Evolutionary conservation across 1,284 basidiomycete genomes (phyloP), one percentile per base, ranked within the genome.

Genomic region (Sanghuangporus sanghuang): DNA sequence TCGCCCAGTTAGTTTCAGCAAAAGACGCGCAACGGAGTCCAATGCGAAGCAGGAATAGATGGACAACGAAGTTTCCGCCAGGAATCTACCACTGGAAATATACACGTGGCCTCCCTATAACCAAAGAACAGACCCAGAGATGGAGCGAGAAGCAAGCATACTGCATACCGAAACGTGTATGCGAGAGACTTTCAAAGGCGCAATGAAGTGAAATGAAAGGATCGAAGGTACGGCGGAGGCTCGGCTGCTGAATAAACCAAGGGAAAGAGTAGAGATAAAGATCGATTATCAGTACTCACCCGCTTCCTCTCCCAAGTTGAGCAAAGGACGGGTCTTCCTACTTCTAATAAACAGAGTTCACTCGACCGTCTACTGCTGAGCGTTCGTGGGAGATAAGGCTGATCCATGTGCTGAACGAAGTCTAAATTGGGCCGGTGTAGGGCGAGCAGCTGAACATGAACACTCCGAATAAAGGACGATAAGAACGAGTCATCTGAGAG

Each of bases 381-480:
- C 27, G 27, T 32, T 32, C 32, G 32, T 14, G 52, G 32, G 32
- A 53, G 52, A 53, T 53, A 53, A 53, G 52, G 9, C n/a, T 21
- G 52, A 11, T 21, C 52, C 32, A 32, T 36, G 52, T 53, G 52
- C 11, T n/a, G 7, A 27, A 2, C 21, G 48, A 14, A 36, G 36
- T 39, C 11, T 12, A 49, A 6, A n/a, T 23, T 44, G 6, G 27
- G 21, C 7, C 3, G n/a, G 40, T 42, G n/a, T 42, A 42, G 9
- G 18, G 8, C 21, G 23, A 57, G 11, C 57, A 59, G 44, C 42
- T 48, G 57, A 35, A 23, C 23, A 39, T 23, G 12, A 21, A 21
- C 44, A 35, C 42, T 59, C 40, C 57, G 27, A 32, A 42, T 18
- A 57, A 57, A 57, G 12, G 44, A 44, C 56, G 56, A 57, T 39